A percentile compares a stretch with the other conserved stretches of the same genome.
phyloP scores from a whole-genome alignment of 768 basidiomycete species.

The Naganishia onofrii region DNA sequence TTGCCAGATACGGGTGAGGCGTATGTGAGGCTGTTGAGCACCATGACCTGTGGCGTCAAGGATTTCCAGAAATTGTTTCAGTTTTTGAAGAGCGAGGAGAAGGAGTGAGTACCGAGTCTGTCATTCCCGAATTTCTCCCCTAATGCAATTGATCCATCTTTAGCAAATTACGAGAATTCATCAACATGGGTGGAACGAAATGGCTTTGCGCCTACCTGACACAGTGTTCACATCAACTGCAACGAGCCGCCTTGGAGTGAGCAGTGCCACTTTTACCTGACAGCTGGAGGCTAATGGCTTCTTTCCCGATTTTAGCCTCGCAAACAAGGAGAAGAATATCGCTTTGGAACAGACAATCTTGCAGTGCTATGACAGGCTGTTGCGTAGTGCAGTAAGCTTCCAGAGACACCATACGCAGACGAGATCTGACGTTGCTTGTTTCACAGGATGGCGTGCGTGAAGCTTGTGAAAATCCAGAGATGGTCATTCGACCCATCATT shows the following conservation, averaged over 20 bases:
- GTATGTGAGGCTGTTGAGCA: conserved; percentile 18
- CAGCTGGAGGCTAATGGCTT: not conserved
- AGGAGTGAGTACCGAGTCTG: not conserved
- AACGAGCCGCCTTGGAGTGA: conserved; percentile 14
- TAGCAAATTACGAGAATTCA: conserved; percentile 13
- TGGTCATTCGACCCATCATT: conserved; percentile 19
- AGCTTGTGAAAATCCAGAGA: conserved; percentile 19
- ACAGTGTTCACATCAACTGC: conserved; percentile 19
- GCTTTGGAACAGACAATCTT: conserved; percentile 16
- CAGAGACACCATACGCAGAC: not conserved
- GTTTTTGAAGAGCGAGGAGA: conserved; percentile 20
- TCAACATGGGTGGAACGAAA: conserved; percentile 12
- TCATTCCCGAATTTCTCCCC: too few species aligned
- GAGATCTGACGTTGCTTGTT: not conserved
- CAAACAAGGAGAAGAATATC: conserved; percentile 13
- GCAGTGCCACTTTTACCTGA: not conserved
- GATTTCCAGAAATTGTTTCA: conserved; percentile 21
- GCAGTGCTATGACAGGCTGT: conserved; percentile 24
- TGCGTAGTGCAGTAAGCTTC: conserved; percentile 9
- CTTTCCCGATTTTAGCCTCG: not conserved
- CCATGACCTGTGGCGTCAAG: conserved; percentile 20
- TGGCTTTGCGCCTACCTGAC: conserved; percentile 23
- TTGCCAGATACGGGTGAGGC: conserved; percentile 23
- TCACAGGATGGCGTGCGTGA: conserved; percentile 21
- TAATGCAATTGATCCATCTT: not conserved